These are phyloP conservation scores for Globisporangium alternatum DNA, from an alignment of 352 stramenopile species.

Conservation along the genomic window DNA sequence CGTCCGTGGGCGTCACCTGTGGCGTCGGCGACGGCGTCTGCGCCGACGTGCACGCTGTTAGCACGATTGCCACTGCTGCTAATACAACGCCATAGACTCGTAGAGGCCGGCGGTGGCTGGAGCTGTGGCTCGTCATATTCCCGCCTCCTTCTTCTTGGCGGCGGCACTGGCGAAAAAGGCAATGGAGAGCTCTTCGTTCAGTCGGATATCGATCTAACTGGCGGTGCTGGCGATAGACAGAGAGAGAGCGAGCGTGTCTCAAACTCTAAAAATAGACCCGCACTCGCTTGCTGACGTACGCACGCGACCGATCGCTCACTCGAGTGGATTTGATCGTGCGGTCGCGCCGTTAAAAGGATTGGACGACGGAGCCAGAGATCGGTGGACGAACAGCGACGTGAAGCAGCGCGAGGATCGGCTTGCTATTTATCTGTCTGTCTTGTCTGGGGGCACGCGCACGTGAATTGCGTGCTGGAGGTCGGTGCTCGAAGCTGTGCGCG, in stretches of 20 bases:
- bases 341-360: background rate
- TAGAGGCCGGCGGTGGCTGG: background rate
- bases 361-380: too few species aligned
- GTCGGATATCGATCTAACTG: too few species aligned
- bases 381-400: too few species aligned
- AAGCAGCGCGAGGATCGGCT: too few species aligned
- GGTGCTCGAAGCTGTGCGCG: too few species aligned
- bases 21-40: conserved; percentile 14
- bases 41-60: background rate
- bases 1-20: conserved; percentile 27
- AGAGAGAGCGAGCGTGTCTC: background rate
- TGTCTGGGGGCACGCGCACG: background rate
- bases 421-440: background rate
- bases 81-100: background rate
- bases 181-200: too few species aligned
- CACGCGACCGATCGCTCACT: background rate
- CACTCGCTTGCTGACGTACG: background rate
- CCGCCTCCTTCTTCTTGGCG: too few species aligned
- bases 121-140: too few species aligned
- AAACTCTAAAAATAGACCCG: background rate
- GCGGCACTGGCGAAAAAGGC: too few species aligned
- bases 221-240: background rate
- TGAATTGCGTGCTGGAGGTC: too few species aligned
- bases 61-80: too few species aligned
- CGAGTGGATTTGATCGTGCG: background rate